phyloP scores from a whole-genome alignment of 176 grass and related monocot genomes.

The Elymus sibiricus region DNA sequence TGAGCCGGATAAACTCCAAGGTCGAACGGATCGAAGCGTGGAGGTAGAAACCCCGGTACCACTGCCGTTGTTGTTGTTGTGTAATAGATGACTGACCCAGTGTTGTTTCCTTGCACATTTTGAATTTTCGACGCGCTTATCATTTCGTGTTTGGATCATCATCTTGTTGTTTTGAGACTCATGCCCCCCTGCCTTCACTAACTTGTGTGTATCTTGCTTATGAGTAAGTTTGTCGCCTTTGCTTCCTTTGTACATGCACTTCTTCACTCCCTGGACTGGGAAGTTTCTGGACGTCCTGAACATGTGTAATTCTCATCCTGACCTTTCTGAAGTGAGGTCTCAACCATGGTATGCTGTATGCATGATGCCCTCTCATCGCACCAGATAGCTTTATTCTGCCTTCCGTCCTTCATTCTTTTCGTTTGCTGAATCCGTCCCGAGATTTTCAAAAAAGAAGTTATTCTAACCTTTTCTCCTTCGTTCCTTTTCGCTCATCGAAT shows the following conservation, averaged over 20 bases:
- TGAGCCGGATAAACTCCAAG: conserved; percentile 83
- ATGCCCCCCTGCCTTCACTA: neutral
- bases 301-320: neutral
- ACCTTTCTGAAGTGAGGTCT: conserved; percentile 19
- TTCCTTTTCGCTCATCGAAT: neutral
- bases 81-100: conserved; percentile 44
- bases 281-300: neutral
- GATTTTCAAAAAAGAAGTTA: neutral
- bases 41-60: conserved; percentile 52
- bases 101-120: conserved; percentile 42
- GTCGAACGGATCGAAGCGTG: conserved; percentile 82
- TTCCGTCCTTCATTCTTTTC: conserved; percentile 11
- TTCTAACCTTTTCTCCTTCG: neutral
- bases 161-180: conserved; percentile 15
- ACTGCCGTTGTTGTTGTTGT: conserved; percentile 1
- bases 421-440: neutral
- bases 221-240: conserved; percentile 10
- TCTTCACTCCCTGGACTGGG: neutral
- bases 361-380: conserved; percentile 4
- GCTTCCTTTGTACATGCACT: conserved; percentile 14
- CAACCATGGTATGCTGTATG: neutral
- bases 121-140: neutral
- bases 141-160: conserved; percentile 27
- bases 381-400: conserved; percentile 22
- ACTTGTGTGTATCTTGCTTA: conserved; percentile 30